Evolutionary conservation across 169 alveolate genomes (phyloP), one percentile per base, ranked within the genome.

Genomic region (Babesia ovis): DNA sequence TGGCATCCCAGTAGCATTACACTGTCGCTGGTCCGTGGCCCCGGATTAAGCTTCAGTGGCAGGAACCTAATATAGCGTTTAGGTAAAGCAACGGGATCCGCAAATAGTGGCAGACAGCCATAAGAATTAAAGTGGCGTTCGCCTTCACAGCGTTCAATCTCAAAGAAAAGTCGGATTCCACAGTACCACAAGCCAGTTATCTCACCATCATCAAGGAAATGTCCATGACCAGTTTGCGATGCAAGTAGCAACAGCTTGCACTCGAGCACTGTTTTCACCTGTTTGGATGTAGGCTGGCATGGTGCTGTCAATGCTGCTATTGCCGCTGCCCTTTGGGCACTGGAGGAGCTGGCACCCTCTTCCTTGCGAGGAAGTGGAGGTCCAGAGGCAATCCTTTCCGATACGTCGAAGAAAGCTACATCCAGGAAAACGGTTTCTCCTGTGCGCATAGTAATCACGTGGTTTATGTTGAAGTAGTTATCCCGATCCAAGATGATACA

Each of bases 141-240:
- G 29, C 71, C 76, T 32, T 46, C 54, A 11, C 22, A 35, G 22
- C 42, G 42, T 42, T 79, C 86, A 41, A 79, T 68, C 41, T 79
- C 86, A 66, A 79, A 79, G 56, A 54, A 68, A 51, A 79, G 68
- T 27, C 72, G 60, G 41, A 79, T 58, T 31, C 86, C 86, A 32
- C 58, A 79, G 42, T 64, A 50, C 83, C 86, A 79, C 12, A 66
- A 25, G 43, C 37, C 76, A 0, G 83, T 60, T 6, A 9, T 27
- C 5, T 23, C 48, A 4, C n/a, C 8, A 34, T 62, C 71, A 31
- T 37, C 50, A 6, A 31, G 56, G 11, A 20, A 53, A 4, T 73
- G 68, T 27, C 53, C 46, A 53, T 53, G 46, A 29, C 35, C 25
- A 23, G 68, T 25, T 23, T 69, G 32, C 20, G 74, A 27, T 1